Evolutionary conservation across 306 rosid species (phyloP).

Genomic region (Gastrolobium villosum): DNA sequence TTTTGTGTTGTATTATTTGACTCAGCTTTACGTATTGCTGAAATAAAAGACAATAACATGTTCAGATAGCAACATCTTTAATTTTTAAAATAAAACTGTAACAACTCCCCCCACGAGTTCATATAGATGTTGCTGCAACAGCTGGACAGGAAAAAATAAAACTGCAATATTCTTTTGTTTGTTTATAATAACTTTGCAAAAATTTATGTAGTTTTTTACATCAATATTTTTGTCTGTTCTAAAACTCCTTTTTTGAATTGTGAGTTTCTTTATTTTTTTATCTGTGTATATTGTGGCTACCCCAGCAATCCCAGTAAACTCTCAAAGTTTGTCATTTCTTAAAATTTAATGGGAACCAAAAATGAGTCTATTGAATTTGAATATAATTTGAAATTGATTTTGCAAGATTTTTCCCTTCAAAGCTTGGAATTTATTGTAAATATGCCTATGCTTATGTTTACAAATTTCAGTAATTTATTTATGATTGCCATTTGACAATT

Average conservation of each 20-base stretch:
- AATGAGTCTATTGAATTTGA: not conserved
- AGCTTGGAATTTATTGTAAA: not conserved
- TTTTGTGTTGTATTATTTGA: too few relatives aligned
- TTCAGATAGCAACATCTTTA: too few relatives aligned
- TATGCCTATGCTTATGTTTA: not conserved
- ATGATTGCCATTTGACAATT: not conserved
- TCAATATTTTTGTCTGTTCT: slow-evolving; percentile 5
- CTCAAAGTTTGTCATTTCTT: not conserved
- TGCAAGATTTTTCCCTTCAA: not conserved
- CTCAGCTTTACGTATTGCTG: too few relatives aligned
- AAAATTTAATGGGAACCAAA: not conserved
- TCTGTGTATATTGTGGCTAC: not conserved
- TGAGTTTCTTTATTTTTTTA: too few relatives aligned
- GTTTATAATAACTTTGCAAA: too few relatives aligned
- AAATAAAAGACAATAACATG: too few relatives aligned
- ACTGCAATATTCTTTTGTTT: too few relatives aligned
- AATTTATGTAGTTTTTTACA: too few relatives aligned
- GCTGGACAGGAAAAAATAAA: too few relatives aligned
- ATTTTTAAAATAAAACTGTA: too few relatives aligned
- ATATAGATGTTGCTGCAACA: too few relatives aligned
- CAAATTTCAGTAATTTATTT: not conserved
- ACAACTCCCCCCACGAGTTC: too few relatives aligned
- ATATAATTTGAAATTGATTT: not conserved
- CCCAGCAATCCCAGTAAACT: not conserved
- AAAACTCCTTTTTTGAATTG: not conserved